Base-by-base conservation (phyloP, 2,329 filamentous ascomycete genomes). In the Neonectria sp. region DNA sequence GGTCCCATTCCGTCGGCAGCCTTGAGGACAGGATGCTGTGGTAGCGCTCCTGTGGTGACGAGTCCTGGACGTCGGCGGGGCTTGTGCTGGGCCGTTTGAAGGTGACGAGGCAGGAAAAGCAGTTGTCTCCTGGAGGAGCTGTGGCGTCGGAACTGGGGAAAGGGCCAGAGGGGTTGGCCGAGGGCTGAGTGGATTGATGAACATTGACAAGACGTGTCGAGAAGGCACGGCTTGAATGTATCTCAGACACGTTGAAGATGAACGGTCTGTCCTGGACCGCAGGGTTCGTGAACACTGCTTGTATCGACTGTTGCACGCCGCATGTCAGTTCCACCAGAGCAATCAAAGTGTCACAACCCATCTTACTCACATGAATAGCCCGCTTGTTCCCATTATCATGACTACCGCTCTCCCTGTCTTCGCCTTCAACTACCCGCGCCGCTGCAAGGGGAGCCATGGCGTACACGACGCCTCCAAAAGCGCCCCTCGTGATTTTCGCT, bases 251-350 rank as follows among this genome's bases (percentile, higher is more conserved):
- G 27, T 83, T 81, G 74, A 88, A 88, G 58, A 90, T 76, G 71
- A 87, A 89, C 2, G 88, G 87, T 2, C 86, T 82, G 67, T 88
- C 84, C 2, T 74, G 65, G 5, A 80, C 75, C 6, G 85, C 88
- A 0, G 80, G 79, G 25, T 84, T 81, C 3, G 86, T 86, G 73
- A 89, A 90, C 72, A 84, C 86, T 9, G 86, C 88, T 71, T 89
- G 85, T 25, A 90, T 86, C 9, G 86, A 85, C 87, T 89, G 17
- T 6, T 29, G 8, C 13, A n/a, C 6, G 6, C 29, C 13, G 21
- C 29, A 17, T 5, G 29, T 58, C 40, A 21, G 37, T 55, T 24
- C n/a, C 15, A 27, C 24, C n/a, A 5, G n/a, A 9, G 51, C 4
- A 21, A 43, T 6, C 25, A 17, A 17, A 24, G 27, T 15, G 25